These are phyloP conservation scores for Starmera dryadoides DNA, from an alignment of 805 yeast genomes.

Conservation along the genomic window DNA sequence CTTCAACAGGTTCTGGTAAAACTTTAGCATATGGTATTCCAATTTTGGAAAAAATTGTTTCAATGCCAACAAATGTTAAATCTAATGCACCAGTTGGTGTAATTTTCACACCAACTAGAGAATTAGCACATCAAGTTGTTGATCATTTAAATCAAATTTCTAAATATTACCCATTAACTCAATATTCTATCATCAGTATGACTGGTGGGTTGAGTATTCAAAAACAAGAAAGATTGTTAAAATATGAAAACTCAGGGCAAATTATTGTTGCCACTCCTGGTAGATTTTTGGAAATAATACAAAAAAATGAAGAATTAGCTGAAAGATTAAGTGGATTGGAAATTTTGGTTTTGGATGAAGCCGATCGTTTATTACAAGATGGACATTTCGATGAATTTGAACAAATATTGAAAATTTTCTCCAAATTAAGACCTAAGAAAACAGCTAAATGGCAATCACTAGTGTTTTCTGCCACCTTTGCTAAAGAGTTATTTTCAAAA, in stretches of 20 bases:
- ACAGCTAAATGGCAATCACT: constrained; percentile 64
- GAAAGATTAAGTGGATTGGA: constrained; percentile 36
- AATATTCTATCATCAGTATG: constrained; percentile 59
- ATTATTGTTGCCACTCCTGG: constrained; percentile 95
- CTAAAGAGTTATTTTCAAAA: constrained; percentile 73
- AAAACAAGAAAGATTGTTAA: constrained; percentile 78
- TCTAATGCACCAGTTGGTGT: constrained; percentile 57
- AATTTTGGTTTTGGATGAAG: constrained; percentile 80
- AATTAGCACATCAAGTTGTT: constrained; percentile 88
- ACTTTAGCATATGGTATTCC: constrained; percentile 95
- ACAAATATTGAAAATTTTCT: constrained; percentile 62
- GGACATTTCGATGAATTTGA: constrained; percentile 95
- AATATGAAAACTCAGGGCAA: constrained; percentile 57
- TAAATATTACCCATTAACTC: constrained; percentile 42
- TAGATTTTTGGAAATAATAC: constrained; percentile 74
- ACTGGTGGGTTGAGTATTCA: constrained; percentile 96
- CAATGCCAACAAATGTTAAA: constrained; percentile 10
- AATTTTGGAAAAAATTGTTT: constrained; percentile 59
- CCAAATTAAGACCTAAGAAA: constrained; percentile 40
- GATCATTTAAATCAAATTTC: constrained; percentile 61
- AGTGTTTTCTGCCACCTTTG: constrained; percentile 94
- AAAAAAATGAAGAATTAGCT: constrained; percentile 43
- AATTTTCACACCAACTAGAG: constrained; percentile 93
- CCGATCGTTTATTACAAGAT: constrained; percentile 89
- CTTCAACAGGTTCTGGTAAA: constrained; percentile 97